A percentile compares a stretch with the other conserved stretches of the same genome.
Evolutionary conservation across 805 yeast species (phyloP).

Genomic region (Tetrapisispora taiwanensis): DNA sequence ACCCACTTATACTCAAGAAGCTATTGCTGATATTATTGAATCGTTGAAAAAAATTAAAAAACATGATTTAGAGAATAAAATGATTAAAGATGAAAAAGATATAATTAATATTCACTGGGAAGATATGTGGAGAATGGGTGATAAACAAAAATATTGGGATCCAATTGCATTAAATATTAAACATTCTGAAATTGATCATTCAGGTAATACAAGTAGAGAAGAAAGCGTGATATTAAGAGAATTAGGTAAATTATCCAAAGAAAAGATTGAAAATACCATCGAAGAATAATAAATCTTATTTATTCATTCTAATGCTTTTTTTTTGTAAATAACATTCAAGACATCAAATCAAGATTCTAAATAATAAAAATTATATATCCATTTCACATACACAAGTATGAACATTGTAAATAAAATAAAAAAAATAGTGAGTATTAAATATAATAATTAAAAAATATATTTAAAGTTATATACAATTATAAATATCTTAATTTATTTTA

Average conservation of each 20-base stretch:
- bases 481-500: too few relatives aligned
- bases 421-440: background rate
- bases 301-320: too few relatives aligned
- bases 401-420: background rate
- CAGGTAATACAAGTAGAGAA: conserved; percentile 47
- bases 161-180: conserved; percentile 36
- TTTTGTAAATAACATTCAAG: too few relatives aligned
- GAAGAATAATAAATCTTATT: too few relatives aligned
- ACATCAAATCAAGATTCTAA: too few relatives aligned
- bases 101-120: conserved; percentile 66
- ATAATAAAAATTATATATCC: too few relatives aligned
- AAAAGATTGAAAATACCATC: background rate
- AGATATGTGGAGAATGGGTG: conserved; percentile 79
- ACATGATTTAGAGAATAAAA: conserved; percentile 16
- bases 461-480: background rate
- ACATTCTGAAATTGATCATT: conserved; percentile 51
- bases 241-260: conserved; percentile 30
- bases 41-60: conserved; percentile 27
- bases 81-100: conserved; percentile 15
- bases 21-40: conserved; percentile 65
- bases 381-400: background rate
- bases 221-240: conserved; percentile 58
- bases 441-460: background rate
- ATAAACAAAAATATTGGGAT: conserved; percentile 56
- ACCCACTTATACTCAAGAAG: conserved; percentile 84